Base-by-base conservation (phyloP, 2,329 filamentous ascomycete genomes). In the Paramyrothecium roridum region DNA sequence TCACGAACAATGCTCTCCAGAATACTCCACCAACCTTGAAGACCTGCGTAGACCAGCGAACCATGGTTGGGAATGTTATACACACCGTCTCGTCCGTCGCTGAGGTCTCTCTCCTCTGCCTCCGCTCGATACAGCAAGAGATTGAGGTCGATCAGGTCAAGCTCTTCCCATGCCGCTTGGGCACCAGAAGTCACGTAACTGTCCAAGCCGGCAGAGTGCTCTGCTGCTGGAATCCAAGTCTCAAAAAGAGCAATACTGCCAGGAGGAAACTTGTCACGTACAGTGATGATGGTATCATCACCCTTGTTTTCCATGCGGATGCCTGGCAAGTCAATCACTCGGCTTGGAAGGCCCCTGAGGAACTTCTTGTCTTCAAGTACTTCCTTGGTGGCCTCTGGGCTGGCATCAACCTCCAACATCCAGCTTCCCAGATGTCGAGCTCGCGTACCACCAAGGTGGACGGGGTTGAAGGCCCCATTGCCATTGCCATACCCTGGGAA, bases 21-120 rank as follows among this genome's bases (percentile, higher is more conserved):
- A 1, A 96, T 79, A 69, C 92, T 97, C 92, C 93, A 96, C 93
- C 95, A 99, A 40, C 96, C 96, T 71, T 99, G 95, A n/a, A 99
- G 80, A 57, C 95, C 95, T 57, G 93, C 93, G 71, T 98, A 99
- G 2, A 97, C 90, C 46, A 97, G 81, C 56, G 89, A 86, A 2
- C 93, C 93, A 67, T 92, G 80, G 1, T 87, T 87, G 2, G 95
- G 95, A 60, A 99, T 88, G 52, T 87, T 83, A 73, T 98, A 99
- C 10, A 87, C 87, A n/a, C 95, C 93, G 68, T 97, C 91, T 57
- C 83, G 81, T 3, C 91, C 91, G 52, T 81, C 82, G 60, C 89
- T 96, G 8, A 83, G 85, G 62, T 95, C 91, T 50, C 85, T 83
- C 72, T 86, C 96, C 71, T 99, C 95, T 3, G 91, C 85, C 58